Evolutionary conservation across 768 basidiomycete genomes (phyloP), one percentile per base, ranked within the genome.

Genomic region (Rhodotorula graminis): DNA sequence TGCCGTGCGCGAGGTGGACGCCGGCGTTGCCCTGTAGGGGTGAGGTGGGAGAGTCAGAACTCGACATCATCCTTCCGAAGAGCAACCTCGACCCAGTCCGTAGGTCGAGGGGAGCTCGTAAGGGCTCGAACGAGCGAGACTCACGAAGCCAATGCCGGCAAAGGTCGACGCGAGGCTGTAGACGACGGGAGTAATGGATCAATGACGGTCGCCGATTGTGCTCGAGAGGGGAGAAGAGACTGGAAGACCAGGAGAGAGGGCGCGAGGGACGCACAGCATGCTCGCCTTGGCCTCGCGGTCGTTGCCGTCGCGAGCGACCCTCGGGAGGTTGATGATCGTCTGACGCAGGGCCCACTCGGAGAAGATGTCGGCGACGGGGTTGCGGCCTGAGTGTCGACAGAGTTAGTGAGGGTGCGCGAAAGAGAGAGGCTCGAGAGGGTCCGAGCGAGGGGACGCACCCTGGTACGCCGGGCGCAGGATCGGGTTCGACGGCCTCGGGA

Each of bases 121-220:
- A 3, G 2, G 14, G 44, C 18, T 21, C 14, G 27, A 52, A 9
- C 25, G 50, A 46, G 27, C 21, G 47, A 5, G 25, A 52, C 50
- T 12, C 50, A 52, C 50, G 18, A 61, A 61, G 42, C 60, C 60
- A 19, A 61, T 61, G 25, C 73, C 94, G 73, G 94, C 94, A 72
- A 95, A 93, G 21, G 93, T 93, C 21, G 93, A 87, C 2, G 93
- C 93, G 70, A 97, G 84, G 46, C 92, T 93, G n/a, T n/a, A n/a
- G n/a, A n/a, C n/a, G n/a, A n/a, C n/a, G n/a, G n/a, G n/a, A n/a
- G n/a, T n/a, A n/a, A n/a, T n/a, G n/a, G n/a, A n/a, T n/a, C n/a
- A n/a, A n/a, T n/a, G n/a, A n/a, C n/a, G n/a, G n/a, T n/a, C n/a
- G n/a, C n/a, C n/a, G n/a, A n/a, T n/a, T n/a, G n/a, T n/a, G n/a